Evolutionary conservation across 345 rosid genomes (phyloP).

Genomic region (Bruguiera gymnorhiza): DNA sequence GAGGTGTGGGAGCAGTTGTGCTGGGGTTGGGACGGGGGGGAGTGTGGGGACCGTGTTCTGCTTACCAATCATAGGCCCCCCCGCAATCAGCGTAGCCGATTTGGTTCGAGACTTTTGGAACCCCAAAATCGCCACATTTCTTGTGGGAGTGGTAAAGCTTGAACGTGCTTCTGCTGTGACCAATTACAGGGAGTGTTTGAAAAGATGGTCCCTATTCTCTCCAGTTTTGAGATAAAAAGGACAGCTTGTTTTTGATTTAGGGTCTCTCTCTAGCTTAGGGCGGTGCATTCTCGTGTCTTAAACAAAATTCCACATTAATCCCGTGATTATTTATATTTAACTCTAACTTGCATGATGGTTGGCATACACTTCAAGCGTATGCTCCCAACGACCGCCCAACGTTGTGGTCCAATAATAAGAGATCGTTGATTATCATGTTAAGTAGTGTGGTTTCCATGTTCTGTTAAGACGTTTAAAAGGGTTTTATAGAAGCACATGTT

Average conservation of each 20-base stretch:
- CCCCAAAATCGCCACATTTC: constrained; percentile 7
- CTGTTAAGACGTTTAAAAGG: no score
- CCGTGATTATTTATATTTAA: constrained; percentile 11
- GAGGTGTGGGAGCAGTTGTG: background rate
- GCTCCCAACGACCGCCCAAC: background rate
- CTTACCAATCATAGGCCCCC: constrained; percentile 17
- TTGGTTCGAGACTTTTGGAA: background rate
- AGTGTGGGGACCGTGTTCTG: background rate
- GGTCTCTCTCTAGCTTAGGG: no score
- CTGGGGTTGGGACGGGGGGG: background rate
- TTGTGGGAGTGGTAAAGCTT: constrained; percentile 16
- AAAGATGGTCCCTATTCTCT: constrained; percentile 3
- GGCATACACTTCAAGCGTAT: constrained; percentile 9
- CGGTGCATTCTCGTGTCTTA: no score
- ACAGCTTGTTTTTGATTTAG: no score
- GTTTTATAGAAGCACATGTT: no score
- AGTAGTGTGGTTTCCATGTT: no score
- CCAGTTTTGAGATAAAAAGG: background rate
- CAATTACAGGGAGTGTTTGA: constrained; percentile 3
- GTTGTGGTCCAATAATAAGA: background rate
- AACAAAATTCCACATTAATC: background rate
- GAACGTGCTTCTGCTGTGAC: background rate
- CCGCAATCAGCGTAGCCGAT: constrained; percentile 43
- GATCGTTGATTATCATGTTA: no score
- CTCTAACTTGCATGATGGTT: constrained; percentile 18